These are phyloP conservation scores for Salmacisia buchloeana DNA, from an alignment of 1,284 basidiomycete species.

Conservation along the genomic window DNA sequence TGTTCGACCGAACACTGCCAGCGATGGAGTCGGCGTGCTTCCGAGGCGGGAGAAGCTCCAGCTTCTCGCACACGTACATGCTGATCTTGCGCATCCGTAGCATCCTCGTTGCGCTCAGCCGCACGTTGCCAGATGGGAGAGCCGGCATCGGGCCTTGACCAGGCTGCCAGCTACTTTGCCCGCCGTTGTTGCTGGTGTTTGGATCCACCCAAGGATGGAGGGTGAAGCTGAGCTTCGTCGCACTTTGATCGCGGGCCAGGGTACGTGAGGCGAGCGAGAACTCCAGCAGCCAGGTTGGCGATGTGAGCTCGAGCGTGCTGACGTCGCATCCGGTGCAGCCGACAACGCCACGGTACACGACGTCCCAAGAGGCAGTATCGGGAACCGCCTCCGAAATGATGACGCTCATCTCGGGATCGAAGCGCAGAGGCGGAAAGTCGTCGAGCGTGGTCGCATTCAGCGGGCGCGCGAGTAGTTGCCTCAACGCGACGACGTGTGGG, in stretches of 20 bases:
- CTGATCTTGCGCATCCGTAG: slow-evolving; percentile 78
- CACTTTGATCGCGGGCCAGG: slow-evolving; percentile 14
- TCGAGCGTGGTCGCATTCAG: slow-evolving; percentile 65
- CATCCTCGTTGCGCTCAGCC: slow-evolving; percentile 78
- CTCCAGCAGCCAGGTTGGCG: slow-evolving; percentile 84
- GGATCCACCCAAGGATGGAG: slow-evolving; percentile 63
- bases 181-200: not conserved
- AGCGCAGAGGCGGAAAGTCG: slow-evolving; percentile 67
- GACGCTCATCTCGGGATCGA: slow-evolving; percentile 65
- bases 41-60: slow-evolving; percentile 57
- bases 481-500: slow-evolving; percentile 56
- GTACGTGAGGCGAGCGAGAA: slow-evolving; percentile 61
- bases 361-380: slow-evolving; percentile 66
- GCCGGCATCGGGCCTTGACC: slow-evolving; percentile 15
- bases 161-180: not conserved
- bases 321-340: slow-evolving; percentile 63
- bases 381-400: slow-evolving; percentile 77
- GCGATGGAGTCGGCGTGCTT: slow-evolving; percentile 21
- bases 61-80: slow-evolving; percentile 79
- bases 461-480: slow-evolving; percentile 64
- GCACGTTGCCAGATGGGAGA: slow-evolving; percentile 63
- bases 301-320: slow-evolving; percentile 65
- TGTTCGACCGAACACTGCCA: slow-evolving; percentile 20
- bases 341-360: slow-evolving; percentile 66
- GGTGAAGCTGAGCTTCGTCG: slow-evolving; percentile 63